Evolutionary conservation across 208 protist species (phyloP).

Genomic region (Crithidia bombi): DNA sequence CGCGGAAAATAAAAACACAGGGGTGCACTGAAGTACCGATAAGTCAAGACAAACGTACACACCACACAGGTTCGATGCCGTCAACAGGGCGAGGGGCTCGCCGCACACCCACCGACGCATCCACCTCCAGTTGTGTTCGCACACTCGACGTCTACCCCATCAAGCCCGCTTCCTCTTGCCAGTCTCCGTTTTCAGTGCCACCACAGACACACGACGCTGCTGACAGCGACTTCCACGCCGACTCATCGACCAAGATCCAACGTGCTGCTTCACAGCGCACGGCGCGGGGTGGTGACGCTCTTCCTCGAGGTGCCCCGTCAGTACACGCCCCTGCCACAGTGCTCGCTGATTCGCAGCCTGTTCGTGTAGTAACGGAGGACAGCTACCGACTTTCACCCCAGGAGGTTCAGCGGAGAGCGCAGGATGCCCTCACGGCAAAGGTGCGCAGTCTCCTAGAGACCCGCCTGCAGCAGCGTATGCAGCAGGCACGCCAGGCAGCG

Average conservation of each 20-base stretch:
- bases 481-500: slow-evolving; percentile 8
- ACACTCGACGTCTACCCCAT: slow-evolving; percentile 37
- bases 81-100: neutral
- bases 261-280: neutral
- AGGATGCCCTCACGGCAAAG: slow-evolving; percentile 26
- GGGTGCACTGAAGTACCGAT: neutral
- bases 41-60: neutral
- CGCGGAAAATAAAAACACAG: too few relatives aligned
- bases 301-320: too few relatives aligned
- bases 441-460: slow-evolving; percentile 25
- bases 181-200: neutral
- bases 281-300: too few relatives aligned
- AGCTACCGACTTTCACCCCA: slow-evolving; percentile 22
- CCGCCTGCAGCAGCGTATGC: slow-evolving; percentile 27
- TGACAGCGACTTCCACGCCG: neutral
- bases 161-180: neutral
- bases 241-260: too few relatives aligned
- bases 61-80: neutral
- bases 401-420: slow-evolving; percentile 25
- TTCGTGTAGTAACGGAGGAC: slow-evolving; percentile 17
- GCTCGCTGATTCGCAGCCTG: neutral
- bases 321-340: too few relatives aligned
- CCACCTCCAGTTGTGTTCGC: slow-evolving; percentile 17
- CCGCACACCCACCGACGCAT: neutral
- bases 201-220: neutral